phyloP scores from a whole-genome alignment of 2,329 filamentous ascomycete species.

The Pseudomassariella vexata region DNA sequence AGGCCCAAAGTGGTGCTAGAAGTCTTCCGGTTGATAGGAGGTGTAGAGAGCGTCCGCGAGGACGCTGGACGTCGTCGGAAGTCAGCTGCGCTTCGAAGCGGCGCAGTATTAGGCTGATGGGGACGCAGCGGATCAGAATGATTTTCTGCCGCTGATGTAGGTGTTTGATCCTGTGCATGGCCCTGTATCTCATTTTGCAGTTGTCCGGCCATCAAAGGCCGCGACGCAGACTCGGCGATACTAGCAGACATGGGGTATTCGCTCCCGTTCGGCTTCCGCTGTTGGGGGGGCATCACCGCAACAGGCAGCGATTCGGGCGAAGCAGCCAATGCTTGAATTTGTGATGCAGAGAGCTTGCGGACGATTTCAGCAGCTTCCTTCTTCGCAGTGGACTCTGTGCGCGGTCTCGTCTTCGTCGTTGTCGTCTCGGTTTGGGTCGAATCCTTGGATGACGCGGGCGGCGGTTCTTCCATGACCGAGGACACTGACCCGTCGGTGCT shows the following conservation, averaged over 20 bases:
- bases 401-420: slow-evolving; percentile 9
- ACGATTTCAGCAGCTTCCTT: slow-evolving; percentile 30
- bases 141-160: slow-evolving; percentile 14
- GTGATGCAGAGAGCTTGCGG: slow-evolving; percentile 49
- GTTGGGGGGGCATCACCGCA: slow-evolving; percentile 30
- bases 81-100: slow-evolving; percentile 18
- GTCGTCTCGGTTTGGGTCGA: slow-evolving; percentile 1
- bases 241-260: slow-evolving; percentile 31
- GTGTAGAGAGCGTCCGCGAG: slow-evolving; percentile 45
- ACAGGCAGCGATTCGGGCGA: slow-evolving; percentile 54
- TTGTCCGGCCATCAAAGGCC: slow-evolving; percentile 26
- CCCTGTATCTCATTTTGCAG: slow-evolving; percentile 19
- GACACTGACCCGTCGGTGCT: slow-evolving; percentile 2
- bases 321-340: slow-evolving; percentile 53
- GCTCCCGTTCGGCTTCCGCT: slow-evolving; percentile 24
- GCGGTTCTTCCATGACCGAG: slow-evolving; percentile 1
- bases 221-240: slow-evolving; percentile 25
- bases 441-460: neutral
- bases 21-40: slow-evolving; percentile 38
- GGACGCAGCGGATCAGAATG: slow-evolving; percentile 2
- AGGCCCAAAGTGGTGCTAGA: slow-evolving; percentile 23
- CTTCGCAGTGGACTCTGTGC: slow-evolving; percentile 13
- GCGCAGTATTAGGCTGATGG: slow-evolving; percentile 7
- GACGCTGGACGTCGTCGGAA: slow-evolving; percentile 28
- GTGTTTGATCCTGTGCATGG: slow-evolving; percentile 19